Conservation (phyloP, 768 basidiomycete species). For the Termitomyces sp. region DNA sequence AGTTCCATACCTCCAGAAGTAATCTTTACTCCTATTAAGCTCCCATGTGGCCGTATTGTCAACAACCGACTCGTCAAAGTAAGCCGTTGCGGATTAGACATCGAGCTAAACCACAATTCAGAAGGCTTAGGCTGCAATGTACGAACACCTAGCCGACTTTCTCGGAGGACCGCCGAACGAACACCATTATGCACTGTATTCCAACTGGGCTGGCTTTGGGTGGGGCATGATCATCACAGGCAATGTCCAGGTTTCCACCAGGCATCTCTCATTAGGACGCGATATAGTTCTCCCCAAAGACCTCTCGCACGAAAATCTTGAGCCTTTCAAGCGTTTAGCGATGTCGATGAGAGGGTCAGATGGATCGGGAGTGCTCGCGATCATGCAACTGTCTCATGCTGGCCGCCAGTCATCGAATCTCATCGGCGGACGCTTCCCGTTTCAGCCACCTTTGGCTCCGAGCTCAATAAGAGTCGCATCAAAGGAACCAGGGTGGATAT, state of each 20-base stretch:
- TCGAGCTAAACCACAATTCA: neutral
- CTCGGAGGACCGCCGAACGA: conserved; percentile 69
- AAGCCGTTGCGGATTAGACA: neutral
- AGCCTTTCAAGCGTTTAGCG: conserved; percentile 47
- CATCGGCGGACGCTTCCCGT: conserved; percentile 59
- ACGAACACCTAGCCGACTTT: conserved; percentile 70
- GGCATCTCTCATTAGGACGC: conserved; percentile 66
- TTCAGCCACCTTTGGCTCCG: conserved; percentile 62
- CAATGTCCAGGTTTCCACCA: conserved; percentile 62
- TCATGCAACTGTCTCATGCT: conserved; percentile 81
- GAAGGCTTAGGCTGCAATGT: conserved; percentile 72
- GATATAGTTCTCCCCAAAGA: conserved; percentile 57
- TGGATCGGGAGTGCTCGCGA: conserved; percentile 35
- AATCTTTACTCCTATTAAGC: conserved; percentile 19
- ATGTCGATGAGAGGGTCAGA: conserved; percentile 38
- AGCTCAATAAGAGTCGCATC: conserved; percentile 52
- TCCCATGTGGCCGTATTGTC: conserved; percentile 38
- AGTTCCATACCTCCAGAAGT: neutral
- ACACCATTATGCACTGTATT: conserved; percentile 60
- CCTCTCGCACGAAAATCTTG: conserved; percentile 35
- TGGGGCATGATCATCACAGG: conserved; percentile 93
- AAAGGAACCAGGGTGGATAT: conserved; percentile 21
- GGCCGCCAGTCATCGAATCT: conserved; percentile 81
- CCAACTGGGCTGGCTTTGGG: conserved; percentile 62
- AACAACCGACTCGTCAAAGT: conserved; percentile 54